These are phyloP conservation scores for Multifurca ochricompacta DNA, from an alignment of 768 basidiomycete species.

Conservation along the genomic window DNA sequence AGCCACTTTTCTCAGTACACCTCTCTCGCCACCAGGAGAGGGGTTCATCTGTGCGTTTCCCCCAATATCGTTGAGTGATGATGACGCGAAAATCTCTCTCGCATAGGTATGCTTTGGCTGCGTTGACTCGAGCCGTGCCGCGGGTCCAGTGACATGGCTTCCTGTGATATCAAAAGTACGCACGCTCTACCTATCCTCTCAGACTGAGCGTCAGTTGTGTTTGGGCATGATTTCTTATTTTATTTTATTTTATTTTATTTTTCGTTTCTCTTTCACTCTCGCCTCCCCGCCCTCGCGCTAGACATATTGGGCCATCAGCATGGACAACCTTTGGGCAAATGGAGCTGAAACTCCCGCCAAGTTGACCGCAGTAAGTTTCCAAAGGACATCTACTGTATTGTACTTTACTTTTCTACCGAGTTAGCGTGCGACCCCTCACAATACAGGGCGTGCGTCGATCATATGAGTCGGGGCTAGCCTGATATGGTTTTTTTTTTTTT, in stretches of 20 bases:
- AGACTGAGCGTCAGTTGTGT: too few species aligned
- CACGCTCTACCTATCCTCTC: background rate
- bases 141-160: constrained; percentile 32
- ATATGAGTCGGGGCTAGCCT: background rate
- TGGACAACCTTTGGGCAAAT: constrained; percentile 39
- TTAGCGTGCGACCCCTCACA: background rate
- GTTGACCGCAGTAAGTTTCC: constrained; percentile 37
- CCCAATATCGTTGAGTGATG: too few species aligned
- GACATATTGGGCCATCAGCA: constrained; percentile 54
- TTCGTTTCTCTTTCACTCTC: too few species aligned
- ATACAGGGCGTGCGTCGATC: background rate
- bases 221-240: background rate
- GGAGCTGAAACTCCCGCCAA: constrained; percentile 17
- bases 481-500: too few species aligned
- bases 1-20: constrained; percentile 53
- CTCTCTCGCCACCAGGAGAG: constrained; percentile 33
- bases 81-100: too few species aligned
- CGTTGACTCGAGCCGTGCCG: constrained; percentile 32
- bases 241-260: background rate
- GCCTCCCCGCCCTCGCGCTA: too few species aligned
- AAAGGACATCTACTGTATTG: too few species aligned
- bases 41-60: constrained; percentile 44
- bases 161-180: constrained; percentile 31
- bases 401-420: too few species aligned
- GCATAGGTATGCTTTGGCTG: constrained; percentile 38